Evolutionary conservation across 2,329 filamentous ascomycete species (phyloP), one percentile per base, ranked within the genome.

Genomic region (Fusarium sublunatum): DNA sequence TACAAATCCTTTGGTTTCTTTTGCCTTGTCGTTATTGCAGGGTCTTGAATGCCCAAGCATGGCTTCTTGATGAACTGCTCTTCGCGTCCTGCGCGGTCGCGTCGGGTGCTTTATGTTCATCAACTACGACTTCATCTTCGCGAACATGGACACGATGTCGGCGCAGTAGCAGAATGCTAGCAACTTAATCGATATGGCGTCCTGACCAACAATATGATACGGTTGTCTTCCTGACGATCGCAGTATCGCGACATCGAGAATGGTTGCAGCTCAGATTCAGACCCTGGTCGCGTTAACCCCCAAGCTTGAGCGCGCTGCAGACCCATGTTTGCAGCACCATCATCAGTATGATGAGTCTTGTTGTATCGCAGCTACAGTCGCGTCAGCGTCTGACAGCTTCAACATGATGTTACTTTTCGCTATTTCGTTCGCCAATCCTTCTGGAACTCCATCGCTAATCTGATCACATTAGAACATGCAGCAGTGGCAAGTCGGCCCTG

Each of bases 401-500:
- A 46, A 53, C 29, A 48, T 50, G 36, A 45, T 58, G 42, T 50
- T 62, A 41, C 55, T 41, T 58, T 50, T 46, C 57, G 39, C 61
- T 22, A 39, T 38, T 47, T 53, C 36, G 34, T n/a, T 7, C 11
- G 11, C 36, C 13, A 47, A 52, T 48, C 29, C n/a, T 45, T 34
- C n/a, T 9, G 15, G 35, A 52, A 24, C 26, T 12, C 35, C 46
- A 41, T 45, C 41, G 62, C 68, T 69, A 62, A 75, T 53, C 62
- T 69, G 48, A 39, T 68, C 67, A 53, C 46, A 54, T 54, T 55
- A 85, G 82, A 82, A 76, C 77, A 86, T 86, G 83, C 82, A 86
- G 79, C 83, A 85, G 77, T 86, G 83, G 83, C 82, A 85, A 76
- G 82, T 86, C 75, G 82, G 83, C 77, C 83, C 83, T 69, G 80